Evolutionary conservation across 192 early-diverging fungal genomes (phyloP).

Genomic region (Linnemannia elongata): DNA sequence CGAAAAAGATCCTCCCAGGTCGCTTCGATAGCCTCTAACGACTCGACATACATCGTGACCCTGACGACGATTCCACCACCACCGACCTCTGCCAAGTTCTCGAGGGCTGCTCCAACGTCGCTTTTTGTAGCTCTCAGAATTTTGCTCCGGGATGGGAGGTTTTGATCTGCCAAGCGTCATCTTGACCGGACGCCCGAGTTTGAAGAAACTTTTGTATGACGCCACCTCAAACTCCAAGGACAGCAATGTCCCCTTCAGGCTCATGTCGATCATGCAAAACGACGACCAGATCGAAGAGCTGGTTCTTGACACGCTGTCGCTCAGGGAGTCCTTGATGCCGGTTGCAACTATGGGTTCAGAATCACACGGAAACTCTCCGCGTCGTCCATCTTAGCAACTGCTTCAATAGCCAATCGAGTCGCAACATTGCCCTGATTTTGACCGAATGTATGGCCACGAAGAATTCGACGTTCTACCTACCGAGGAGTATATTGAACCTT

Average conservation of each 20-base stretch:
- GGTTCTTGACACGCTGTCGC: neutral
- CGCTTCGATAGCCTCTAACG: neutral
- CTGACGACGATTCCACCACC: neutral
- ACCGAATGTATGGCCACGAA: neutral
- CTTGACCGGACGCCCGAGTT: neutral
- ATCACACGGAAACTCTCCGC: neutral
- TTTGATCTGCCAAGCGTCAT: neutral
- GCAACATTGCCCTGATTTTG: neutral
- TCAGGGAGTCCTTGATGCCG: neutral
- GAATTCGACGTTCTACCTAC: neutral
- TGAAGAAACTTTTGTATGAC: neutral
- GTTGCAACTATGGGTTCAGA: neutral
- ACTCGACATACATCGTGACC: no score
- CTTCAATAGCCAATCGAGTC: neutral
- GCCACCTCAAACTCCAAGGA: neutral
- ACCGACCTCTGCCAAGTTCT: neutral
- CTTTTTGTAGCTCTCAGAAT: neutral
- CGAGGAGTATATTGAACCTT: neutral
- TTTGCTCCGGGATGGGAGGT: neutral
- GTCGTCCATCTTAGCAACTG: neutral
- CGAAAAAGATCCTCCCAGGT: neutral
- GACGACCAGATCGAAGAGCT: neutral
- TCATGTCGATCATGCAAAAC: neutral
- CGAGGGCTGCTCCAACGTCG: neutral
- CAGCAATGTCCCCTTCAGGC: neutral